Evolutionary conservation across 768 basidiomycete species (phyloP).

Genomic region (Filobasidium floriforme): DNA sequence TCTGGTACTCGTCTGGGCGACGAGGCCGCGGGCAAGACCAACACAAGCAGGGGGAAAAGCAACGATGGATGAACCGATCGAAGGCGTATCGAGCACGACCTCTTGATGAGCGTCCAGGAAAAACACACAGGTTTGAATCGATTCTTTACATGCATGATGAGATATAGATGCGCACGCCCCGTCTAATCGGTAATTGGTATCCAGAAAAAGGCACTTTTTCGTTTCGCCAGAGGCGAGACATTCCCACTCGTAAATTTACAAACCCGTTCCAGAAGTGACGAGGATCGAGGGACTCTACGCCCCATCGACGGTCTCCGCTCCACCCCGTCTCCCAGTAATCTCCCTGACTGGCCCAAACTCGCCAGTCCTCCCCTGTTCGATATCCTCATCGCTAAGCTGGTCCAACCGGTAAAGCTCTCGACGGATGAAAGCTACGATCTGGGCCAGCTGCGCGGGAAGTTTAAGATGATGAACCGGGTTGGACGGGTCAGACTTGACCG

Average conservation of each 20-base stretch:
- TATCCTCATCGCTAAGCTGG: slow-evolving; percentile 49
- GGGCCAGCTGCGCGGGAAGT: slow-evolving; percentile 68
- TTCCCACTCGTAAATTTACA: too few species aligned
- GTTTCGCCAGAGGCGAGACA: too few species aligned
- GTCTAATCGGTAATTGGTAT: too few species aligned
- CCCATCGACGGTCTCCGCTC: slow-evolving; percentile 4
- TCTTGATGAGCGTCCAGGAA: too few species aligned
- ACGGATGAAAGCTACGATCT: slow-evolving; percentile 62
- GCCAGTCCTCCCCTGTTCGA: slow-evolving; percentile 43
- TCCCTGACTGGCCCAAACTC: slow-evolving; percentile 27
- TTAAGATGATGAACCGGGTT: slow-evolving; percentile 47
- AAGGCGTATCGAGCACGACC: too few species aligned
- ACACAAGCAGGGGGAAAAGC: too few species aligned
- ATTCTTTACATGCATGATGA: too few species aligned
- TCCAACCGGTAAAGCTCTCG: slow-evolving; percentile 67
- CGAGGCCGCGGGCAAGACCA: not conserved
- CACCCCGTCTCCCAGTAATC: not conserved
- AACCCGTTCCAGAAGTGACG: too few species aligned
- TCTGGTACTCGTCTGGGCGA: not conserved
- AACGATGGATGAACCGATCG: too few species aligned
- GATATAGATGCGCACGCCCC: too few species aligned
- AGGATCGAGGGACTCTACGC: not conserved
- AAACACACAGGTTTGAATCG: too few species aligned
- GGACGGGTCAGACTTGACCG: not conserved
- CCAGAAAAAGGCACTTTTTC: too few species aligned